These are phyloP conservation scores for Rauvolfia tetraphylla DNA, from an alignment of 257 asterid species.

Conservation along the genomic window DNA sequence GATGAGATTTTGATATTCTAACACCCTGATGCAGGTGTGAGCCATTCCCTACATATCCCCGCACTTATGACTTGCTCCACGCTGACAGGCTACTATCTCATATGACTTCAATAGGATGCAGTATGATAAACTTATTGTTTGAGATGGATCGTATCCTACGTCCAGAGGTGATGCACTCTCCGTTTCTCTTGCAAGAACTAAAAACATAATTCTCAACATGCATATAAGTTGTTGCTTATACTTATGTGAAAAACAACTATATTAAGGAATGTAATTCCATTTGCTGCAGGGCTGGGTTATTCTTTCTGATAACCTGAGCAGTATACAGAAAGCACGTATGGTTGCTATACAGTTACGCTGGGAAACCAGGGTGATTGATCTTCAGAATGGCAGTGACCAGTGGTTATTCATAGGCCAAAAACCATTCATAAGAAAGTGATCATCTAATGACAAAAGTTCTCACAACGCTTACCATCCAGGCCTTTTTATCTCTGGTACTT, in stretches of 20 bases:
- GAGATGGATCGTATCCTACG: constrained; percentile 95
- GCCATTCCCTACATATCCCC: constrained; percentile 93
- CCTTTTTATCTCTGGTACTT: constrained; percentile 34
- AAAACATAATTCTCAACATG: background rate
- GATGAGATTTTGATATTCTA: constrained; percentile 13
- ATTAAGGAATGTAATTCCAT: constrained; percentile 5
- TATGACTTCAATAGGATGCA: constrained; percentile 54
- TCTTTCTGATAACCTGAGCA: constrained; percentile 62
- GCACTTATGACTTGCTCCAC: constrained; percentile 89
- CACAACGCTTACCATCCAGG: constrained; percentile 39
- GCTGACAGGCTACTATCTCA: constrained; percentile 72
- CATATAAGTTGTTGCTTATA: background rate
- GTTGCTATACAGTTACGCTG: constrained; percentile 74
- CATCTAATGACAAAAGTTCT: constrained; percentile 9
- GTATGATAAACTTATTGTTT: constrained; percentile 46
- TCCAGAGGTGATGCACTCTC: constrained; percentile 65
- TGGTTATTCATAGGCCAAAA: constrained; percentile 87
- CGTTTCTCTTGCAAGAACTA: background rate
- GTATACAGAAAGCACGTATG: constrained; percentile 55
- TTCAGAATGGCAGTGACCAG: constrained; percentile 81
- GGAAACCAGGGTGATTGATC: constrained; percentile 90
- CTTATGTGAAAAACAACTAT: background rate
- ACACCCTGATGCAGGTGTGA: constrained; percentile 61
- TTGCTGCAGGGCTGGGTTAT: constrained; percentile 80
- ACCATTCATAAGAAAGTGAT: constrained; percentile 78